phyloP scores from a whole-genome alignment of 768 basidiomycete species.

The Boletus edulis region DNA sequence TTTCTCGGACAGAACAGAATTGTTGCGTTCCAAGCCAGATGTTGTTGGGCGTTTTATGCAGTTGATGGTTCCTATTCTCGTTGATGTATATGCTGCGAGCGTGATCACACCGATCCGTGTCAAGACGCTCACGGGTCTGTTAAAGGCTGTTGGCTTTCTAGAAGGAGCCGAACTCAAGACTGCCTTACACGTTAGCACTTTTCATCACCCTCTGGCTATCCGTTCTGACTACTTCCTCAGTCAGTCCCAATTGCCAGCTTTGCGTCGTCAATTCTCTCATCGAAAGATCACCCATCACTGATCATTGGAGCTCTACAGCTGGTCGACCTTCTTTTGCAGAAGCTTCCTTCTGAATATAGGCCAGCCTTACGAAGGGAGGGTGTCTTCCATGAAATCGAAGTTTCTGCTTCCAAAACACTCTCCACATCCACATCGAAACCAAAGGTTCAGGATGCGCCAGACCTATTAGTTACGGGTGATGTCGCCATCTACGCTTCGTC shows the following conservation, averaged over 20 bases:
- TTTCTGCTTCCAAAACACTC: conserved; percentile 63
- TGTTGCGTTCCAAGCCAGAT: conserved; percentile 70
- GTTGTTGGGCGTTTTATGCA: conserved; percentile 85
- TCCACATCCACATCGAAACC: conserved; percentile 50
- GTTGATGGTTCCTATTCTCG: conserved; percentile 86
- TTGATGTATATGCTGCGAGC: conserved; percentile 99
- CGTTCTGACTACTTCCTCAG: conserved; percentile 39
- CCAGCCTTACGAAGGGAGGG: conserved; percentile 93
- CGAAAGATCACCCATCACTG: conserved; percentile 83
- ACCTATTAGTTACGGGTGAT: conserved; percentile 37
- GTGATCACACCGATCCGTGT: conserved; percentile 84
- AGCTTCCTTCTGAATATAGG: conserved; percentile 81
- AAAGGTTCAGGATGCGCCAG: conserved; percentile 42
- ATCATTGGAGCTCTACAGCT: conserved; percentile 90
- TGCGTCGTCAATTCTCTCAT: conserved; percentile 89
- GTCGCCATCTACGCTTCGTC: conserved; percentile 39
- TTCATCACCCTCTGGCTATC: background rate
- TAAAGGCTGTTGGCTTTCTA: conserved; percentile 91
- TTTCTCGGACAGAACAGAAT: conserved; percentile 59
- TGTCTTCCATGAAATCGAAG: conserved; percentile 92
- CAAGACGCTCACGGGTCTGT: conserved; percentile 82
- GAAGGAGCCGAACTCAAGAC: conserved; percentile 70
- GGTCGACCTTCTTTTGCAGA: conserved; percentile 84
- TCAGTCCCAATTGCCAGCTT: conserved; percentile 95
- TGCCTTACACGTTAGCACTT: conserved; percentile 68